These are phyloP conservation scores for Naganishia liquefaciens DNA, from an alignment of 1,284 basidiomycete species.

Conservation along the genomic window DNA sequence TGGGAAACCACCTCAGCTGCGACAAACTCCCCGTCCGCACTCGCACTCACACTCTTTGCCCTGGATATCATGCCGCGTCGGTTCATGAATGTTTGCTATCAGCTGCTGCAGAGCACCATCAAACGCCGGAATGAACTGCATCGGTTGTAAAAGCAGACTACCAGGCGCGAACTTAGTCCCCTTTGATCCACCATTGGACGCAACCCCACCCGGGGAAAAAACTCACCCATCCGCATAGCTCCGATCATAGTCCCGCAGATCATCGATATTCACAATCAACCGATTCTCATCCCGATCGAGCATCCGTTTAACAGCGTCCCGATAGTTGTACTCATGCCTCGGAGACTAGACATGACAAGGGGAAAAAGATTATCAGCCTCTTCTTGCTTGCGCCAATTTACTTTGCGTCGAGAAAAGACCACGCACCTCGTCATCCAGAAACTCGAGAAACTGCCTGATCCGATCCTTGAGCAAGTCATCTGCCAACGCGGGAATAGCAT, in stretches of 20 bases:
- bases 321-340: slow-evolving; percentile 66
- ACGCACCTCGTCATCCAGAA: slow-evolving; percentile 75
- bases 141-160: slow-evolving; percentile 83
- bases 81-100: slow-evolving; percentile 73
- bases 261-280: slow-evolving; percentile 94
- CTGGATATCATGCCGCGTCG: slow-evolving; percentile 77
- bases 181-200: not conserved
- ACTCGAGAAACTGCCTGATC: slow-evolving; percentile 79
- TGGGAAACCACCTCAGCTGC: slow-evolving; percentile 1
- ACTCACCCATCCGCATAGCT: slow-evolving; percentile 61
- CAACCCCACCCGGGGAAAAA: not conserved
- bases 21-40: too few relatives aligned
- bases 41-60: slow-evolving; percentile 67
- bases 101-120: slow-evolving; percentile 80
- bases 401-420: slow-evolving; percentile 44
- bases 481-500: slow-evolving; percentile 46
- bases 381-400: too few relatives aligned
- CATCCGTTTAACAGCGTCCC: slow-evolving; percentile 81
- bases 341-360: slow-evolving; percentile 19
- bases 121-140: slow-evolving; percentile 86
- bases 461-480: slow-evolving; percentile 76
- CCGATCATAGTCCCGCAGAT: slow-evolving; percentile 89
- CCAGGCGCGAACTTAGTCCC: not conserved
- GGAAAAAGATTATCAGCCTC: not conserved
- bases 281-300: slow-evolving; percentile 80